Percentiles rank a stretch among this genome's conserved stretches.
phyloP scores from a whole-genome alignment of 1,284 basidiomycete species.

The Rhodotorula sp. region DNA sequence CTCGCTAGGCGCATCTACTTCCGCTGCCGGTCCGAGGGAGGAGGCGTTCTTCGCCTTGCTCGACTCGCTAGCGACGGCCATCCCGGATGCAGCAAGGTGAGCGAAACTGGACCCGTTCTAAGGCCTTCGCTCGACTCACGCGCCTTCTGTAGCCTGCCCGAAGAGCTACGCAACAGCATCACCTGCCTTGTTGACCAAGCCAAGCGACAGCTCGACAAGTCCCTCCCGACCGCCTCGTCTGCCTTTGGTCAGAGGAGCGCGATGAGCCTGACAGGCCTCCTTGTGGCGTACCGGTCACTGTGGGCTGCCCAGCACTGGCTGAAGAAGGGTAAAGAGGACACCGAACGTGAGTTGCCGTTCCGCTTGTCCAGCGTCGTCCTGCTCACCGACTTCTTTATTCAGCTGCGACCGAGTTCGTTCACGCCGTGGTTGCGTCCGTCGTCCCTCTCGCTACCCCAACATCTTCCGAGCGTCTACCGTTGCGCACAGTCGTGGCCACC shows the following conservation, averaged over 20 bases:
- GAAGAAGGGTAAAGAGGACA: background rate
- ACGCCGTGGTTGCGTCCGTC: too few relatives aligned
- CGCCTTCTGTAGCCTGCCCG: constrained; percentile 1
- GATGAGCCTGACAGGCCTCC: background rate
- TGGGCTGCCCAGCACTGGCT: constrained; percentile 21
- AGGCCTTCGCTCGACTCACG: background rate
- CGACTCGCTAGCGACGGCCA: constrained; percentile 4
- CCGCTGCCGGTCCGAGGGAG: constrained; percentile 3
- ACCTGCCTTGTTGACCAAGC: background rate
- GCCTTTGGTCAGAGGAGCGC: background rate
- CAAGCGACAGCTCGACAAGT: constrained; percentile 14
- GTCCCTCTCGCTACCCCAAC: too few relatives aligned
- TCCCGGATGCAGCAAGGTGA: constrained; percentile 4
- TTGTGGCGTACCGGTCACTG: constrained; percentile 9
- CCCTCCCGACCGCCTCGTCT: background rate
- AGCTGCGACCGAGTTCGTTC: too few relatives aligned
- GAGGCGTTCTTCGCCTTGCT: constrained; percentile 21
- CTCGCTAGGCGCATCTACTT: background rate
- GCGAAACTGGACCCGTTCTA: background rate
- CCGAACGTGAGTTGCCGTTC: background rate
- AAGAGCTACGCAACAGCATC: background rate
- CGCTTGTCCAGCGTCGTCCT: background rate
- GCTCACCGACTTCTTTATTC: too few relatives aligned
- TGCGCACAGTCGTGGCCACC: background rate
- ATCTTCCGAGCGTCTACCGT: too few relatives aligned